phyloP scores from a whole-genome alignment of 495 filamentous ascomycete species.

The Neurospora sp. region DNA sequence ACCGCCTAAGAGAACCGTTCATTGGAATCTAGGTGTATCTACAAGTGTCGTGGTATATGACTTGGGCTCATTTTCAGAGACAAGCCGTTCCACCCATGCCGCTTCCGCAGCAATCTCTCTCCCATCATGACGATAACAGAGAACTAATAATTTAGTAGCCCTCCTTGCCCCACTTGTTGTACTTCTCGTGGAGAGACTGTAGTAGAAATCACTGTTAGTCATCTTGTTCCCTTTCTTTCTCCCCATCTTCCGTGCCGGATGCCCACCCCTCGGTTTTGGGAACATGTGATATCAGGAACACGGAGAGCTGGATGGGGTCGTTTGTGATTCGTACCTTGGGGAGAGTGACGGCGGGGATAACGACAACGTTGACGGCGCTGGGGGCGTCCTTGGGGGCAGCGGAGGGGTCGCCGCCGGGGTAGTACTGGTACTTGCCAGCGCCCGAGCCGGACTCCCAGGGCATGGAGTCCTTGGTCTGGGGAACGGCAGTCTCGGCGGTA shows the following conservation, averaged over 20 bases:
- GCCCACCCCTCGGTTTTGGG: neutral
- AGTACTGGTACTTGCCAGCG: slow-evolving; percentile 76
- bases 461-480: slow-evolving; percentile 64
- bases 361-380: slow-evolving; percentile 85
- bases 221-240: neutral
- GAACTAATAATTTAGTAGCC: slow-evolving; percentile 29
- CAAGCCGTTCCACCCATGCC: neutral
- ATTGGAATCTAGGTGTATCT: neutral
- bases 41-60: neutral
- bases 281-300: neutral
- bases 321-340: slow-evolving; percentile 58
- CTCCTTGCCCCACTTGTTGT: slow-evolving; percentile 99
- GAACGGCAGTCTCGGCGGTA: slow-evolving; percentile 69
- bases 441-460: slow-evolving; percentile 69
- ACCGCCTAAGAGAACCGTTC: neutral
- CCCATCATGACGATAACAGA: neutral
- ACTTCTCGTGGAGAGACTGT: slow-evolving; percentile 82
- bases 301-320: neutral
- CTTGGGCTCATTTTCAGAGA: neutral
- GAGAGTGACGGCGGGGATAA: slow-evolving; percentile 84
- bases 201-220: slow-evolving; percentile 12
- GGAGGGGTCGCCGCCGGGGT: slow-evolving; percentile 75
- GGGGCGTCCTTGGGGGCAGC: slow-evolving; percentile 78
- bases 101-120: neutral
- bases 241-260: neutral